Percentiles rank a stretch among this genome's conserved stretches.
These are phyloP conservation scores for Rosa rugosa DNA, from an alignment of 306 rosid species.

Conservation along the genomic window DNA sequence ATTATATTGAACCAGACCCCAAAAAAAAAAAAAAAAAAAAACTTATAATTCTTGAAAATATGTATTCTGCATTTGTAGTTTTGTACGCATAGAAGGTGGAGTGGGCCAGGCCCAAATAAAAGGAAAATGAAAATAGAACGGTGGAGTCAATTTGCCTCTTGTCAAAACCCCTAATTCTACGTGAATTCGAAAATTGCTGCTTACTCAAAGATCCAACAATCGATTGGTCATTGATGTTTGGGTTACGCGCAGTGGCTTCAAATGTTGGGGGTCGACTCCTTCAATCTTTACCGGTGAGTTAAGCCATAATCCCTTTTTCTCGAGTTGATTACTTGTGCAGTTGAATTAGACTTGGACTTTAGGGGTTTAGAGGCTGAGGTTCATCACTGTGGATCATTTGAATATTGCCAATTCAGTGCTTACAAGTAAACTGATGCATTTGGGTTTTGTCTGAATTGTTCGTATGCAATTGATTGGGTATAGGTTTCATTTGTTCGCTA, in stretches of 20 bases:
- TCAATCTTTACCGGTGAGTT: slow-evolving; percentile 46
- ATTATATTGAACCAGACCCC: too few species aligned
- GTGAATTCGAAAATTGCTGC: neutral
- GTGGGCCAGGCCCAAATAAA: neutral
- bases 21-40: too few species aligned
- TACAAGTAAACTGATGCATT: neutral
- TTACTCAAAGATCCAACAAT: neutral
- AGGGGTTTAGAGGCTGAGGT: slow-evolving; percentile 6
- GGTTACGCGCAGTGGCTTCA: slow-evolving; percentile 26
- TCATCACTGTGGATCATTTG: neutral
- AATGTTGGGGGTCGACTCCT: slow-evolving; percentile 40
- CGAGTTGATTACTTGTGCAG: neutral
- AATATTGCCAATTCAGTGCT: neutral
- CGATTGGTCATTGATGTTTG: neutral
- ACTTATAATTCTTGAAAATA: too few species aligned
- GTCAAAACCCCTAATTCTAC: neutral
- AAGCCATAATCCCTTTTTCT: too few species aligned
- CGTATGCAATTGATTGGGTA: neutral
- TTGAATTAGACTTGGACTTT: neutral
- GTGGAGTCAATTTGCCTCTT: neutral
- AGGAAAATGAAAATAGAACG: neutral
- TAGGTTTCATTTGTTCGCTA: neutral
- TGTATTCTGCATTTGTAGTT: too few species aligned
- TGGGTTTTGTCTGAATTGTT: neutral
- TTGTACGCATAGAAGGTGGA: neutral